Conservation (phyloP, 2,329 filamentous ascomycete genomes). For the Orbilia javanica region DNA sequence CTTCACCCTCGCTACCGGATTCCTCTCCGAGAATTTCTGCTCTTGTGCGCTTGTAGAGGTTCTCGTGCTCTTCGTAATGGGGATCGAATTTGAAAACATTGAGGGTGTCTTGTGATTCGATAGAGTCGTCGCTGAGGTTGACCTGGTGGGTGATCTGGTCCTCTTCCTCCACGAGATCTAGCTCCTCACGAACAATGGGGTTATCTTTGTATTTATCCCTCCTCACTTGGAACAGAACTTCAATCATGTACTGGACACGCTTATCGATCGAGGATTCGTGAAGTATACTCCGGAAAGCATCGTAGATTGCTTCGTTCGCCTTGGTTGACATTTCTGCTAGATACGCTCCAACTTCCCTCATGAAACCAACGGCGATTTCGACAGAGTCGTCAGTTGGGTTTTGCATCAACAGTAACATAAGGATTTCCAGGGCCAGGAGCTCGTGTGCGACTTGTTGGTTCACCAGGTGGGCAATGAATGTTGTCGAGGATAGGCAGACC, state of each 20-base stretch:
- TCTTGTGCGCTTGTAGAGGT: slow-evolving; percentile 88
- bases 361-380: slow-evolving; percentile 94
- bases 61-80: slow-evolving; percentile 90
- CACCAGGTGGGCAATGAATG: slow-evolving; percentile 92
- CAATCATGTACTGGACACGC: slow-evolving; percentile 98
- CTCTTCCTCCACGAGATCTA: slow-evolving; percentile 96
- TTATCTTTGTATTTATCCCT: slow-evolving; percentile 98
- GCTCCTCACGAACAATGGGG: slow-evolving; percentile 86
- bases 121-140: slow-evolving; percentile 79
- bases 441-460: slow-evolving; percentile 97
- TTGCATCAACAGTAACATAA: slow-evolving; percentile 84
- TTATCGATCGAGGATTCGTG: slow-evolving; percentile 98
- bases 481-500: slow-evolving; percentile 91
- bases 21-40: slow-evolving; percentile 93
- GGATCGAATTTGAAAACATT: slow-evolving; percentile 97
- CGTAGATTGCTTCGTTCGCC: slow-evolving; percentile 90
- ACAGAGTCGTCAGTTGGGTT: slow-evolving; percentile 98
- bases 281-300: slow-evolving; percentile 93
- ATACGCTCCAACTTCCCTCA: slow-evolving; percentile 91
- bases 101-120: slow-evolving; percentile 85
- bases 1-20: slow-evolving; percentile 83
- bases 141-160: slow-evolving; percentile 95
- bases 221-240: slow-evolving; percentile 94
- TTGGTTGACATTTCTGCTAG: slow-evolving; percentile 93
- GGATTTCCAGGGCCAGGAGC: slow-evolving; percentile 90